phyloP scores from a whole-genome alignment of 192 early-diverging fungal species.

The Coemansia sp. region DNA sequence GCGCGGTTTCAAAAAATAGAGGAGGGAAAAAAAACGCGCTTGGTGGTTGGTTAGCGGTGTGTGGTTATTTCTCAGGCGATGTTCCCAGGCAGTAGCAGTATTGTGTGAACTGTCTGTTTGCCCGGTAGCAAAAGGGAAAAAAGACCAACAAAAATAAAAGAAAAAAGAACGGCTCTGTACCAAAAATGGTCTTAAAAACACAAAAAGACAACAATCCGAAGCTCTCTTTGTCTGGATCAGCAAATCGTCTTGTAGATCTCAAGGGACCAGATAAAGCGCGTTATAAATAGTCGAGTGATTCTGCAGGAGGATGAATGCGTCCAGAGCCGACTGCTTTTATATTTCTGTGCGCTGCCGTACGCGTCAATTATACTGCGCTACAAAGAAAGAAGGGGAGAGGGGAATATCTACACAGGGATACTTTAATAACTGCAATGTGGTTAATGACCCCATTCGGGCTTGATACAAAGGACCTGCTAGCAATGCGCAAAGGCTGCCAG shows the following conservation, averaged over 20 bases:
- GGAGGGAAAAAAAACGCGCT: slow-evolving; percentile 5
- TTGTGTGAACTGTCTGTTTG: slow-evolving; percentile 10
- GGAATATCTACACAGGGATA: too few species aligned
- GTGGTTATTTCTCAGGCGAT: slow-evolving; percentile 3
- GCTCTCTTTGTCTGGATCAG: not conserved
- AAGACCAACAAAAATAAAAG: not conserved
- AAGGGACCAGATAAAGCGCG: slow-evolving; percentile 1
- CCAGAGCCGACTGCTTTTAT: not conserved
- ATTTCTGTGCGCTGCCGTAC: not conserved
- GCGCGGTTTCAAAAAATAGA: slow-evolving; percentile 17
- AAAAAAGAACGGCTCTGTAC: slow-evolving; percentile 12
- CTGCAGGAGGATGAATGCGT: too few species aligned
- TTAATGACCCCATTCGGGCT: too few species aligned
- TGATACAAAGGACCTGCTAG: too few species aligned
- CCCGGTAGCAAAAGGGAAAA: not conserved
- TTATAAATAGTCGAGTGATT: not conserved
- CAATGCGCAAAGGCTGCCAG: too few species aligned
- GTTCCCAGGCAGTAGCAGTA: slow-evolving; percentile 30
- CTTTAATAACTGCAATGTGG: too few species aligned
- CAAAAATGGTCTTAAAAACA: slow-evolving; percentile 2
- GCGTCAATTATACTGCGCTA: slow-evolving; percentile 9
- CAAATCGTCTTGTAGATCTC: not conserved
- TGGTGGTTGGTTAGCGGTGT: not conserved
- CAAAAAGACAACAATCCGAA: slow-evolving; percentile 5
- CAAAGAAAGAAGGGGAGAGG: too few species aligned